phyloP scores from a whole-genome alignment of 176 grass and related monocot genomes.

The Otatea glauca region DNA sequence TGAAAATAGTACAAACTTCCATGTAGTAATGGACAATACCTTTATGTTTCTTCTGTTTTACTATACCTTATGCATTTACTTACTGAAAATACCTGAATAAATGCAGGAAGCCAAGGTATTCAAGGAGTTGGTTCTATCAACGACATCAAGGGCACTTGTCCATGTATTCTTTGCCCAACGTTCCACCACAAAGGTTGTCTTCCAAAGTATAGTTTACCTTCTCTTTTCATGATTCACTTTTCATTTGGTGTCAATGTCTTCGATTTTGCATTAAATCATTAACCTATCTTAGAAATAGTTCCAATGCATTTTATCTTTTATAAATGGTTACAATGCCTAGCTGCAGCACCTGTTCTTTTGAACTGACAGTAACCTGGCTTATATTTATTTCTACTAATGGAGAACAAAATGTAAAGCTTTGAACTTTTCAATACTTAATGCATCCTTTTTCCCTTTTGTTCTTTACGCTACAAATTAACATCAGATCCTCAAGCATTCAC shows the following conservation, averaged over 20 bases:
- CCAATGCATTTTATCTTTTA: slow-evolving; percentile 30
- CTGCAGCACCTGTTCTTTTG: neutral
- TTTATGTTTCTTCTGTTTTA: slow-evolving; percentile 22
- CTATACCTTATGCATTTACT: slow-evolving; percentile 2
- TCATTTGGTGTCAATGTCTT: neutral
- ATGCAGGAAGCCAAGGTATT: slow-evolving; percentile 87
- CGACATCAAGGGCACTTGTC: slow-evolving; percentile 83
- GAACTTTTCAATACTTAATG: neutral
- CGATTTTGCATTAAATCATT: neutral
- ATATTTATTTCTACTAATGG: slow-evolving; percentile 27
- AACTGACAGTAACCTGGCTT: neutral
- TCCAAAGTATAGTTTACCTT: slow-evolving; percentile 18
- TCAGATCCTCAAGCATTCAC: neutral
- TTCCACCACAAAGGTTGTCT: slow-evolving; percentile 77
- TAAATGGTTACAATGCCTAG: neutral
- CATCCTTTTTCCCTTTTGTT: neutral
- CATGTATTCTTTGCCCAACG: slow-evolving; percentile 90
- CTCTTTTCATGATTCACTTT: slow-evolving; percentile 40
- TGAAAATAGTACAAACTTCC: neutral
- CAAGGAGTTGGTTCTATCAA: slow-evolving; percentile 77
- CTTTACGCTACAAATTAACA: neutral
- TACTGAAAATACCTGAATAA: slow-evolving; percentile 36
- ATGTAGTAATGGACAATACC: neutral
- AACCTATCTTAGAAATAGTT: neutral
- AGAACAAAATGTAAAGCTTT: slow-evolving; percentile 4